Evolutionary conservation across 176 grass and related monocot species (phyloP), one percentile per base, ranked within the genome.

Genomic region (Phoenix roebelenii): DNA sequence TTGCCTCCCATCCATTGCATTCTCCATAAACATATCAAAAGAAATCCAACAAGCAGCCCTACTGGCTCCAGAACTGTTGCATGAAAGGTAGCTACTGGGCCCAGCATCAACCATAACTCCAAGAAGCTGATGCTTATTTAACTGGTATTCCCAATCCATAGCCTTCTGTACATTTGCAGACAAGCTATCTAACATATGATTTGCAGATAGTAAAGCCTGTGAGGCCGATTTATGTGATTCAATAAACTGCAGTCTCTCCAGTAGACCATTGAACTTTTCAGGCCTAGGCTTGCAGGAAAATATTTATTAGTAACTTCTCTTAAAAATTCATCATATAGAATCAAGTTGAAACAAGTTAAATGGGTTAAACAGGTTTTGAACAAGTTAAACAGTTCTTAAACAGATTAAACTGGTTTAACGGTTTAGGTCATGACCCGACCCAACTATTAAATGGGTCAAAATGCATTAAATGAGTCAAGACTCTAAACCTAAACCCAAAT

Each of bases 241-340:
- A 22, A 92, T 76, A 76, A 77, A 85, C 66, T 70, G 65, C 51
- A 89, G 52, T 72, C 84, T 88, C 73, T 92, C 80, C 57, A 68
- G 83, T 67, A 98, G 80, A 74, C 52, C 54, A 60, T 81, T 85
- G 67, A 98, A 98, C 55, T 73, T 81, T 66, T 92, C 84, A 83
- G 93, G 87, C 88, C 93, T 98, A 22, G 71, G 57, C 60, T 76
- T 81, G 79, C 75, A 52, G 80, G 67, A 82, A 82, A 50, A 24
- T 67, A 50, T 52, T 71, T 49, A 23, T 85, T 58, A 90, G 67
- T 65, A 70, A 44, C 35, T 44, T 12, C 35, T 44, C 35, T 44
- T 44, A 12, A 44, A 44, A 44, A 44, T 44, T 9, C 35, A 14
- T 44, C 35, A 10, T 44, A 30, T 30, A 6, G 5, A 10, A 14